Percentiles rank a stretch among this genome's conserved stretches.
Conservation (phyloP, 495 filamentous ascomycete genomes). For the Peziza echinospora region DNA sequence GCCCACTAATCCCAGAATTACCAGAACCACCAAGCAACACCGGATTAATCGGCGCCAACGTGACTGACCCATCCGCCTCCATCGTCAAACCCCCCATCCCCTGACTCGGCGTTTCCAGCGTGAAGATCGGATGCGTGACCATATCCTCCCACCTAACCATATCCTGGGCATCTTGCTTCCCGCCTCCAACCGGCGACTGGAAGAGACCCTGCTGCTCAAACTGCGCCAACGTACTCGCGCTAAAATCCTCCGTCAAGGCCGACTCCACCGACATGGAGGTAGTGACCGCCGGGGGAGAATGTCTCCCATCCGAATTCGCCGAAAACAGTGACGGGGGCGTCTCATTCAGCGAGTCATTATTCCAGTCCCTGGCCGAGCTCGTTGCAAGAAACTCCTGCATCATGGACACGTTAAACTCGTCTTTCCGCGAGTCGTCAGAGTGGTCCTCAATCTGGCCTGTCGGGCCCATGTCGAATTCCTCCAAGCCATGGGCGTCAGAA, state of each 20-base stretch:
- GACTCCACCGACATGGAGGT: neutral
- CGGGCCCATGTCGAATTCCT: neutral
- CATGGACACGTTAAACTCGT: neutral
- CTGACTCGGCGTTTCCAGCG: slow-evolving; percentile 6
- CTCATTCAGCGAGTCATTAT: too few species aligned
- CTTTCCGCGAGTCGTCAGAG: neutral
- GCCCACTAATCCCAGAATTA: neutral
- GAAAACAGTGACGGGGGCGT: too few species aligned
- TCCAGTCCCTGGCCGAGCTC: neutral
- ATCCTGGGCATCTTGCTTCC: slow-evolving; percentile 8
- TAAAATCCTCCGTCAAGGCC: neutral
- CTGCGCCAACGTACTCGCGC: neutral
- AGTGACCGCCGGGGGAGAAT: neutral
- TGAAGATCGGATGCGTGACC: slow-evolving; percentile 17
- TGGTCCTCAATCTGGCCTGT: neutral
- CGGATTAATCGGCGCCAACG: neutral
- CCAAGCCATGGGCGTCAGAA: neutral
- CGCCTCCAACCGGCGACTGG: neutral
- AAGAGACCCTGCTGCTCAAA: neutral
- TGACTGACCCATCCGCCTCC: neutral
- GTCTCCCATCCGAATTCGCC: neutral
- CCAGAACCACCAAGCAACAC: neutral
- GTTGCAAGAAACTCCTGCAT: neutral
- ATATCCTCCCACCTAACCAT: slow-evolving; percentile 18
- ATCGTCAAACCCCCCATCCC: neutral